Evolutionary conservation across 345 rosid genomes (phyloP), one percentile per base, ranked within the genome.

Genomic region (Citrus unshiu): DNA sequence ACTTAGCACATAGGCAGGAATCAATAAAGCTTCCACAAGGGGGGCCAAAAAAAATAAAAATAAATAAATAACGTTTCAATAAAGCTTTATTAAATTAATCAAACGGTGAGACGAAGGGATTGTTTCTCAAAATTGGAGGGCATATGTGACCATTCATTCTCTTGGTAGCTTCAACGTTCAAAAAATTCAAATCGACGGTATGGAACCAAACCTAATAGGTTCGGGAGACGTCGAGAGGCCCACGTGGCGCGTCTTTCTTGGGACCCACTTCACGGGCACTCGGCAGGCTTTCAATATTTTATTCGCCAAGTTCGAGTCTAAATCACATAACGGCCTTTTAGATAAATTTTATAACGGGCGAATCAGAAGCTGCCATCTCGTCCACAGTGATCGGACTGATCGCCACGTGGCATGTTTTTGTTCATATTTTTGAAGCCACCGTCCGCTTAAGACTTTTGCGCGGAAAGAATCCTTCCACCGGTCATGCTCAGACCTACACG

Each of bases 241-340:
- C 87, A 76, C 51, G 75, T 18, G 75, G 91, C 68, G 89, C 86
- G 84, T 61, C 64, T 59, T 80, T 67, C 0, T 9, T 1, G 81
- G 90, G 88, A 73, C 87, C 93, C 87, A 80, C 83, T n/a, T 70
- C 88, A 82, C 83, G 83, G 83, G 83, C 77, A 63, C 73, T 78
- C 76, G 74, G 85, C 83, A 66, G 70, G 58, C 78, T 22, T 70
- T 73, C 49, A 19, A 30, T 19, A 39, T 65, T 73, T 30, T 54
- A 61, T 58, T 64, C 56, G 10, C 40, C 24, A 13, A 35, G 10
- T 3, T 3, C 5, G 65, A 49, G 79, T 68, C 1, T 7, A 18
- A 71, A 40, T 63, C 54, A 9, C 0, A 8, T 39, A 9, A 21
- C 77, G 0, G 19, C 19, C 1, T 13, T 8, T 19, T 7, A 5